Base-by-base conservation (phyloP, 2,329 filamentous ascomycete genomes). In the Diaporthe humulicola region DNA sequence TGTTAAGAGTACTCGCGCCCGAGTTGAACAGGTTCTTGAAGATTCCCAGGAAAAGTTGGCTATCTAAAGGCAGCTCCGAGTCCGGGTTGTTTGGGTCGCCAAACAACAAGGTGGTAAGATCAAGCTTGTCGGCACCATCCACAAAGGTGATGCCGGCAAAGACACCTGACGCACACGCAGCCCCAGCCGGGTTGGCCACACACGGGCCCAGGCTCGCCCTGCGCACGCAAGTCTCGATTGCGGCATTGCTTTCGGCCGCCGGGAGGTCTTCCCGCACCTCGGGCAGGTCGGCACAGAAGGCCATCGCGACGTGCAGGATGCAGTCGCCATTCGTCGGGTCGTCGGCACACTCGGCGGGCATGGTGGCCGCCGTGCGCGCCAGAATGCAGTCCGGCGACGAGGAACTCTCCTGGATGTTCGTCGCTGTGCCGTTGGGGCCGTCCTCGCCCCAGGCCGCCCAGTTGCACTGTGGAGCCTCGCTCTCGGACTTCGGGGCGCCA, bases 51-150 rank as follows among this genome's bases (percentile, higher is more conserved):
- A 60, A 60, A 36, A 60, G 40, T 12, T 60, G 57, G n/a, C 57
- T 60, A 4, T 40, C 57, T 22, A 60, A 60, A 15, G 57, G 22
- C 9, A 60, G 57, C 36, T 40, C 22, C 57, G 57, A 60, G 57
- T 60, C 57, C 36, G 57, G 57, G 57, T 60, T 60, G 33, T 60
- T 60, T 14, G 57, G 36, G n/a, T 60, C 57, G 10, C 57, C 57
- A 5, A 60, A 60, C 12, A 60, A 19, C 36, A 60, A 38, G 22
- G 33, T 60, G 10, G 12, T 28, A 0, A 60, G 36, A 25, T 60
- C 57, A 17, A 60, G 19, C 57, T 60, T 15, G 36, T 25, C 33
- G 6, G 12, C 10, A 6, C 57, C 57, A 17, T 25, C 57, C 22
- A 40, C 57, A 25, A 60, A 60, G 22, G 22, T n/a, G 30, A 57